phyloP scores from a whole-genome alignment of 257 asterid species.

The Galeopsis tetrahit region DNA sequence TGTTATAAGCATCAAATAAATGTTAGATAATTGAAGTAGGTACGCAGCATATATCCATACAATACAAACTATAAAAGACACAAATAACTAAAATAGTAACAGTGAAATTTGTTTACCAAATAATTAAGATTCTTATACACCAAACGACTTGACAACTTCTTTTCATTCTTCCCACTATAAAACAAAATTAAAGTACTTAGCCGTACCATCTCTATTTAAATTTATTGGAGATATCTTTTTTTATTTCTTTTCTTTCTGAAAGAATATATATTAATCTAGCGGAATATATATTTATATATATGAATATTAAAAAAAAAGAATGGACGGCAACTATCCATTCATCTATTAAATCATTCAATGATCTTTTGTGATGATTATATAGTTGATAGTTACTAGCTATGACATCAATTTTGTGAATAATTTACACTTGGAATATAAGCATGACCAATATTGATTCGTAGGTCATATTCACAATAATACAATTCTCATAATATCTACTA shows the following conservation, averaged over 20 bases:
- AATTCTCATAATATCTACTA: slow-evolving; percentile 24
- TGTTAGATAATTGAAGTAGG: slow-evolving; percentile 35
- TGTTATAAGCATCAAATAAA: slow-evolving; percentile 32
- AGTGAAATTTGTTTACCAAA: slow-evolving; percentile 33
- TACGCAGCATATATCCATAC: background rate
- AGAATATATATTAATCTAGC: background rate
- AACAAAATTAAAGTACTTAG: slow-evolving; percentile 34
- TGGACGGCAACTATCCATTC: slow-evolving; percentile 14
- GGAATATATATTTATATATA: background rate
- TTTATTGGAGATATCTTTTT: slow-evolving; percentile 22
- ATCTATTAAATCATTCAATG: slow-evolving; percentile 12
- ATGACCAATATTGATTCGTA: slow-evolving; percentile 29
- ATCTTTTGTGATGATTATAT: slow-evolving; percentile 25
- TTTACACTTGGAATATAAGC: slow-evolving; percentile 31
- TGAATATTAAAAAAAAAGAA: background rate
- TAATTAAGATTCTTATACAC: slow-evolving; percentile 32
- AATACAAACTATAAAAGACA: background rate
- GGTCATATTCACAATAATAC: slow-evolving; percentile 40
- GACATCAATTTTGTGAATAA: slow-evolving; percentile 15
- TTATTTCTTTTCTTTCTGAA: background rate
- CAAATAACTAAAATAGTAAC: background rate
- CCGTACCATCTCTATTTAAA: slow-evolving; percentile 36
- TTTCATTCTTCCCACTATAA: slow-evolving; percentile 24
- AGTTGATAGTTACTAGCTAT: background rate
- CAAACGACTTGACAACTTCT: slow-evolving; percentile 32